These are phyloP conservation scores for Penicillium verhagenii DNA, from an alignment of 495 filamentous ascomycete genomes.

Conservation along the genomic window DNA sequence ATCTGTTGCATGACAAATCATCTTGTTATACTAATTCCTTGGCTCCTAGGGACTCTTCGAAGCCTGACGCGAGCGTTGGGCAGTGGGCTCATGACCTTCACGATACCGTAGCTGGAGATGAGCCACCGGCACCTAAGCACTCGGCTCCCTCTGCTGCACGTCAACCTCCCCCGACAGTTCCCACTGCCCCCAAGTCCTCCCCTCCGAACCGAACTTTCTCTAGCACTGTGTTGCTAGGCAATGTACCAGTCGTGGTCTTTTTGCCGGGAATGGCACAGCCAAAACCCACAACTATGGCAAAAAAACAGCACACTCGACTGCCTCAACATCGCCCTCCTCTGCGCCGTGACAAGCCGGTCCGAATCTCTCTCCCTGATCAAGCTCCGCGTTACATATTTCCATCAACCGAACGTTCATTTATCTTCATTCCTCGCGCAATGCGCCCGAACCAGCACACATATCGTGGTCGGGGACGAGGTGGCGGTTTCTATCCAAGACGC, in stretches of 20 bases:
- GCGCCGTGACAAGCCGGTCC: conserved; percentile 93
- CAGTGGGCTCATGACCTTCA: conserved; percentile 96
- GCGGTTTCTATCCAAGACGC: conserved; percentile 69
- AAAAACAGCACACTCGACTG: conserved; percentile 86
- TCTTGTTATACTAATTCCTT: conserved; percentile 14
- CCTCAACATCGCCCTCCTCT: conserved; percentile 94
- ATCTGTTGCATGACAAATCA: not conserved
- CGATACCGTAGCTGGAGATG: conserved; percentile 64
- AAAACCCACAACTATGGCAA: conserved; percentile 63
- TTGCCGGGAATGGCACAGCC: conserved; percentile 72
- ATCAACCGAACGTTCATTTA: conserved; percentile 84
- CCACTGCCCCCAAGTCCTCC: conserved; percentile 47
- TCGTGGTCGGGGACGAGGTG: conserved; percentile 65
- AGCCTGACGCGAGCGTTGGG: conserved; percentile 73
- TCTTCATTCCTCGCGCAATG: conserved; percentile 94
- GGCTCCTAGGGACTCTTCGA: conserved; percentile 62
- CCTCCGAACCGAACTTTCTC: conserved; percentile 68
- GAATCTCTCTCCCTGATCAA: conserved; percentile 82
- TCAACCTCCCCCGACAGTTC: conserved; percentile 32
- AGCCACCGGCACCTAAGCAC: conserved; percentile 34
- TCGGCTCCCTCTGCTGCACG: conserved; percentile 14
- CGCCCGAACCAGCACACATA: conserved; percentile 87
- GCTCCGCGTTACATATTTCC: conserved; percentile 87
- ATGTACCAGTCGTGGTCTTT: conserved; percentile 77
- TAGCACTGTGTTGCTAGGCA: conserved; percentile 66